Percentiles rank a stretch among this genome's conserved stretches.
Evolutionary conservation across 2,329 filamentous ascomycete species (phyloP).

Genomic region (Aspergillus latus): DNA sequence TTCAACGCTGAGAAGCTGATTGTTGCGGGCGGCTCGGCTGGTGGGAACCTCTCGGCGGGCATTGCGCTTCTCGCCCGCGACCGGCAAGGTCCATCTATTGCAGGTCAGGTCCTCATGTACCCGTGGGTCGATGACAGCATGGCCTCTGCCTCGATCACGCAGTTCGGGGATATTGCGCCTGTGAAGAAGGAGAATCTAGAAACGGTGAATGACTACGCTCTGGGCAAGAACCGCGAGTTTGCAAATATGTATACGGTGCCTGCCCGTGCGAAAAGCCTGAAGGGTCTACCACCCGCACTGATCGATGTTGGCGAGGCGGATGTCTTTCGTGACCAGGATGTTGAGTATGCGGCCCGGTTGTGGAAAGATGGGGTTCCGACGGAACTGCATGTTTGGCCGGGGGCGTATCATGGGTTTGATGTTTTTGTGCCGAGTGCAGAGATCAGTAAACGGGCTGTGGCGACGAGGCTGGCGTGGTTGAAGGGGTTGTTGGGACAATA

Average conservation of each 20-base stretch:
- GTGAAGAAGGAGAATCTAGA: neutral
- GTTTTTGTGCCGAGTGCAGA: conserved; percentile 14
- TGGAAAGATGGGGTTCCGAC: conserved; percentile 12
- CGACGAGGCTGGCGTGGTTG: conserved; percentile 1
- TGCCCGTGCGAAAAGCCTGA: conserved; percentile 7
- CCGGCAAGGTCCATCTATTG: conserved; percentile 13
- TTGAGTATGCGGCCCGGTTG: conserved; percentile 13
- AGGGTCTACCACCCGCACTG: conserved; percentile 11
- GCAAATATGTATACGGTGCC: conserved; percentile 16
- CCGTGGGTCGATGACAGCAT: conserved; percentile 23
- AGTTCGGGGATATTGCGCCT: conserved; percentile 14
- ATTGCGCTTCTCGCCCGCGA: conserved; percentile 22
- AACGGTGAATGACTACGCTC: conserved; percentile 1
- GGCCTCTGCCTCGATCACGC: conserved; percentile 10
- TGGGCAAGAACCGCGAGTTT: conserved; percentile 25
- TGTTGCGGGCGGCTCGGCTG: conserved; percentile 65
- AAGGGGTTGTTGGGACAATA: neutral
- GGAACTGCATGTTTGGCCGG: conserved; percentile 20
- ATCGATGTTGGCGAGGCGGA: conserved; percentile 19
- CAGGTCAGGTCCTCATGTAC: conserved; percentile 19
- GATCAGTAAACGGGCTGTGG: neutral
- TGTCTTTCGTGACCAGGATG: conserved; percentile 15
- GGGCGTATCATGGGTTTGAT: conserved; percentile 19
- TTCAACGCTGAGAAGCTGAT: conserved; percentile 59
- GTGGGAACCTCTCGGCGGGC: conserved; percentile 47